A percentile compares a stretch with the other conserved stretches of the same genome.
Conservation (phyloP, 257 asterid genomes). For the Catharanthus roseus region DNA sequence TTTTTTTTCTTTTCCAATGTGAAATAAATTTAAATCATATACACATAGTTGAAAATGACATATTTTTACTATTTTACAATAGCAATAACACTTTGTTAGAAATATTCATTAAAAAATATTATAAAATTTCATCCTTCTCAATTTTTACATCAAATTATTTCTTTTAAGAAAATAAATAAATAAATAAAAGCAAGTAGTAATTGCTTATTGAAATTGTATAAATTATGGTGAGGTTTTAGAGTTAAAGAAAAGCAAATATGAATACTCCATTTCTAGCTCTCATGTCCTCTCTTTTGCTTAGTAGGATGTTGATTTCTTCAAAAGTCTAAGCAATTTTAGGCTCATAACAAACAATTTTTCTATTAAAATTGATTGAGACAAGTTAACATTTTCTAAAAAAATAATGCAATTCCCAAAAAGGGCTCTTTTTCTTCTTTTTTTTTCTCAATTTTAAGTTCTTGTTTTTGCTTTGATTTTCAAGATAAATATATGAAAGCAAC, state of each 20-base stretch:
- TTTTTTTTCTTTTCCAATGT: too few relatives aligned
- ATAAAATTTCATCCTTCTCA: too few relatives aligned
- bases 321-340: background rate
- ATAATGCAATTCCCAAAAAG: background rate
- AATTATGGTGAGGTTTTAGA: constrained; percentile 13
- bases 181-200: constrained; percentile 10
- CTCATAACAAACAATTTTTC: too few relatives aligned
- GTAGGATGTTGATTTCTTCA: constrained; percentile 16
- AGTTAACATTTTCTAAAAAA: background rate
- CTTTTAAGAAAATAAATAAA: too few relatives aligned
- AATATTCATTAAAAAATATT: too few relatives aligned
- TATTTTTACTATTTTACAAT: too few relatives aligned
- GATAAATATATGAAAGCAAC: background rate
- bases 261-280: too few relatives aligned
- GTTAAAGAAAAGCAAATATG: constrained; percentile 17
- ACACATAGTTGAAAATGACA: too few relatives aligned
- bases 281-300: background rate
- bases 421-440: too few relatives aligned
- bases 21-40: too few relatives aligned
- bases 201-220: constrained; percentile 14
- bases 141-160: too few relatives aligned
- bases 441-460: background rate
- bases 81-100: too few relatives aligned
- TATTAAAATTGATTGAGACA: constrained; percentile 1
- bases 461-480: background rate